Evolutionary conservation across 2,329 filamentous ascomycete genomes (phyloP), one percentile per base, ranked within the genome.

Genomic region (Parascedosporium putredinis): DNA sequence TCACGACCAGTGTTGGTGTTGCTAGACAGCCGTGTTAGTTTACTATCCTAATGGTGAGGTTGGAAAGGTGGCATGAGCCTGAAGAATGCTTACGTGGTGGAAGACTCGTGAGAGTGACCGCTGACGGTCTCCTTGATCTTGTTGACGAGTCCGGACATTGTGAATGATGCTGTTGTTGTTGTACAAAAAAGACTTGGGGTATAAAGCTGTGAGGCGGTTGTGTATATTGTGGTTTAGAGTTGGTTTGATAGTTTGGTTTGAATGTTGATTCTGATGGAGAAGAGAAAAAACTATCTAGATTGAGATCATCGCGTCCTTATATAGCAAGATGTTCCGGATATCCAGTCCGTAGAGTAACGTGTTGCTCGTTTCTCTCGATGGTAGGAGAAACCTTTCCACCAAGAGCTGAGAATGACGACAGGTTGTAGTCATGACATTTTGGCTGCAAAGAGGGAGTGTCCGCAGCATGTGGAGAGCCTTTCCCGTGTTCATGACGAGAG

Each of bases 91-190:
- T 27, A 45, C 42, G 12, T 18, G 6, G 34, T 40, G n/a, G n/a
- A n/a, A n/a, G 23, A 29, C 42, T 48, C 22, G 14, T 33, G 24
- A 18, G n/a, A n/a, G 18, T 36, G 33, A 18, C 38, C 20, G 23
- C n/a, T 12, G 33, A 48, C 31, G 10, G 34, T 40, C 42, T 45
- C 42, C 42, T 45, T 45, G 23, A 45, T 48, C 34, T 48, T 48
- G 22, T 48, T 24, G 14, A 48, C 34, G 46, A 48, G 14, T 5
- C 33, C 33, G 20, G 46, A 40, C 46, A 48, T 48, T 24, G 22
- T 48, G 46, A 27, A 20, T 38, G 18, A n/a, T n/a, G n/a, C n/a
- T n/a, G 22, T 14, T 42, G 14, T n/a, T 40, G 10, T 31, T 3
- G 14, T 14, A 5, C 7, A 46, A 33, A 25, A n/a, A 16, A 40